phyloP scores from a whole-genome alignment of 2,329 filamentous ascomycete genomes.

The Raffaelea deltoideospora region DNA sequence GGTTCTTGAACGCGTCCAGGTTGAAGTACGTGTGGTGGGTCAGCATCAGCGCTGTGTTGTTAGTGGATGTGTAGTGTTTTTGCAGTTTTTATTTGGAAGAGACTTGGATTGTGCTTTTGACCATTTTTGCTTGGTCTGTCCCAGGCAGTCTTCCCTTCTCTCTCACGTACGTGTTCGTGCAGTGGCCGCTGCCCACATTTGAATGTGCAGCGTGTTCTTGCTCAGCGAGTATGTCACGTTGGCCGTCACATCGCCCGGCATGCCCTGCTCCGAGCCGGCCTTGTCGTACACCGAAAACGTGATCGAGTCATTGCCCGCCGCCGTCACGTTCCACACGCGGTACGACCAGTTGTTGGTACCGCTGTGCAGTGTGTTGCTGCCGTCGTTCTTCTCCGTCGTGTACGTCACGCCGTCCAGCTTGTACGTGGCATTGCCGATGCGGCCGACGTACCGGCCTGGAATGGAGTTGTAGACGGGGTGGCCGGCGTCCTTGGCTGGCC shows the following conservation, averaged over 20 bases:
- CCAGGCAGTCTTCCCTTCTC: neutral
- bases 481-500: slow-evolving; percentile 24
- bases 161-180: slow-evolving; percentile 22
- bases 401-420: slow-evolving; percentile 37
- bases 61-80: neutral
- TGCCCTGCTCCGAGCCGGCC: slow-evolving; percentile 40
- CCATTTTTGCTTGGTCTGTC: neutral
- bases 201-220: slow-evolving; percentile 41
- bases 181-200: slow-evolving; percentile 41
- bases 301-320: slow-evolving; percentile 38
- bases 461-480: slow-evolving; percentile 49
- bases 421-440: slow-evolving; percentile 44
- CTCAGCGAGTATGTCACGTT: slow-evolving; percentile 48
- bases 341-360: slow-evolving; percentile 48
- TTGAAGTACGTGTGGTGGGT: slow-evolving; percentile 57
- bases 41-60: slow-evolving; percentile 38
- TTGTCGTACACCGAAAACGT: slow-evolving; percentile 50
- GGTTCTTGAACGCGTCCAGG: slow-evolving; percentile 47
- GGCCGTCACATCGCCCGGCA: slow-evolving; percentile 45
- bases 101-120: too few species aligned
- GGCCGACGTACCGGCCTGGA: slow-evolving; percentile 48
- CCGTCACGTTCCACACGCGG: slow-evolving; percentile 45
- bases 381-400: slow-evolving; percentile 37
- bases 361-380: slow-evolving; percentile 39
- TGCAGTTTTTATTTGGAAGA: neutral